phyloP scores from a whole-genome alignment of 2,329 filamentous ascomycete genomes.

The Aspergillus unguis region DNA sequence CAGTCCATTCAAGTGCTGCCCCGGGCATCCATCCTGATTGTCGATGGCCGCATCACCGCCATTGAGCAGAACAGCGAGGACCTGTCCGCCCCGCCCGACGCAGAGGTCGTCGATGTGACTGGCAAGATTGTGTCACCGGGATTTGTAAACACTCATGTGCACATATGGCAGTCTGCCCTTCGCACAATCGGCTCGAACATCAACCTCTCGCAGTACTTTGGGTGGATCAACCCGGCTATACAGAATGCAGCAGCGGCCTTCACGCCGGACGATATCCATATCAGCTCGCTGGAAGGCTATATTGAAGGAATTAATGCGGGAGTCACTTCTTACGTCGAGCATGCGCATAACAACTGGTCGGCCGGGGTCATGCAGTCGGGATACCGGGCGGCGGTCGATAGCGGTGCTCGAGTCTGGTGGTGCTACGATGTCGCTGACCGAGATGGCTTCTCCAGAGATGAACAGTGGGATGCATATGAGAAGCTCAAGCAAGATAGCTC shows the following conservation, averaged over 20 bases:
- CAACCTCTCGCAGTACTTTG: conserved; percentile 49
- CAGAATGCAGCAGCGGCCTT: conserved; percentile 27
- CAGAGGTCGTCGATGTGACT: neutral
- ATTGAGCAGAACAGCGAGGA: neutral
- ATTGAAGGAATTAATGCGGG: conserved; percentile 53
- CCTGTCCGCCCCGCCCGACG: neutral
- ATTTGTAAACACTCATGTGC: conserved; percentile 57
- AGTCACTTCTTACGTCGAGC: conserved; percentile 53
- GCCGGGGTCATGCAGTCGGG: conserved; percentile 40
- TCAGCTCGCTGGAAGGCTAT: conserved; percentile 47
- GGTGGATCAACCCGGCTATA: neutral
- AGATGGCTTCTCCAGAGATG: neutral
- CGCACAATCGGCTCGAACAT: conserved; percentile 54
- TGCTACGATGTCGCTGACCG: conserved; percentile 31
- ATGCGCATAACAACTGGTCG: conserved; percentile 49
- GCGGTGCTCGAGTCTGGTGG: conserved; percentile 50
- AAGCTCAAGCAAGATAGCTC: neutral
- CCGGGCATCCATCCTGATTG: conserved; percentile 1
- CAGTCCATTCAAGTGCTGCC: conserved; percentile 3
- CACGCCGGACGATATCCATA: conserved; percentile 47
- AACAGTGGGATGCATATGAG: neutral
- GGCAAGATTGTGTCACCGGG: conserved; percentile 40
- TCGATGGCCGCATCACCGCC: neutral
- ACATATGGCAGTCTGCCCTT: conserved; percentile 56
- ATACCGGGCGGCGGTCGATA: conserved; percentile 48